Base-by-base conservation (phyloP, 495 filamentous ascomycete species). In the Staphylotrichum longicolle region DNA sequence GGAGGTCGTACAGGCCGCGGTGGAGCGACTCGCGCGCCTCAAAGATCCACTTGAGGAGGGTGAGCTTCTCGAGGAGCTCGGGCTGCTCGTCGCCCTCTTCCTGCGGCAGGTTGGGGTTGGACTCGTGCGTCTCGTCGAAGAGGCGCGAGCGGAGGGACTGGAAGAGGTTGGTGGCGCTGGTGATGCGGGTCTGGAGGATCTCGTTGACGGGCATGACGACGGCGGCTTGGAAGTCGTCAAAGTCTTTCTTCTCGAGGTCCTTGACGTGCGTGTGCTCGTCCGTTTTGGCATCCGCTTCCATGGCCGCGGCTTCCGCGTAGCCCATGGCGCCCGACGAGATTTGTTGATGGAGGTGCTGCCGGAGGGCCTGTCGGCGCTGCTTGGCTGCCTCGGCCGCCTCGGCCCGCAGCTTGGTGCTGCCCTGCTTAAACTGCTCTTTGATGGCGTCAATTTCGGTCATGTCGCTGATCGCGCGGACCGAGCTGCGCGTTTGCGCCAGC, bases 31-130 rank as follows among this genome's bases (percentile, higher is more conserved):
- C 95, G 6, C 93, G 86, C 6, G 89, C 89, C 68, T 98, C 94
- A 67, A 96, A 98, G 34, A 98, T 87, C 94, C 94, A 98, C 69
- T 98, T 98, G 9, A 98, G 79, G 33, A 96, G 85, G 0, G 94
- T 98, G 4, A 98, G 81, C 63, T 94, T 94, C 74, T 98, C 94
- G 2, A 97, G 79, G 0, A 98, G 80, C 75, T 98, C 95, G 0
- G 94, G 92, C 69, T 93, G 89, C 70, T 96, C 93, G 67, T 97
- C 93, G 57, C 93, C 93, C 73, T 96, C 93, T 72, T 96, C 91
- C 66, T 96, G 93, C 1, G 91, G 87, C 58, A 88, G 82, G 65
- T 94, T 91, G 3, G 91, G 91, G 57, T 86, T 85, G 11, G 82
- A 82, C 39, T 84, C 78, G 63, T 85, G 88, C 0, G 86, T 88